Base-by-base conservation (phyloP, 2,329 filamentous ascomycete species). In the Myrmaecium sp. region DNA sequence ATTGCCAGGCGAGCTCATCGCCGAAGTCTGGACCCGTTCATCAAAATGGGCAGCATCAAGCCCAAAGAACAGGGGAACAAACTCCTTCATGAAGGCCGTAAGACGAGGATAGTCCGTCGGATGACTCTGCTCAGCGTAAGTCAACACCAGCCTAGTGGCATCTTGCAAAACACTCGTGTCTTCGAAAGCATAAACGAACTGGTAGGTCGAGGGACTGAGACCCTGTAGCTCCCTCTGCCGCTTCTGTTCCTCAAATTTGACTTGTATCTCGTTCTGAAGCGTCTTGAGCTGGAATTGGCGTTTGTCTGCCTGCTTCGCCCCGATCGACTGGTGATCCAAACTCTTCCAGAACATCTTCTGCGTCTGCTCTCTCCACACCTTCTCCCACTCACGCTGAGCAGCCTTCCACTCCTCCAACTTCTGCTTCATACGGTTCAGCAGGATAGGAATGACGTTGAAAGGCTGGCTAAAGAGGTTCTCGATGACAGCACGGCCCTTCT, bases 381-480 rank as follows among this genome's bases (percentile, higher is more conserved):
- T 94, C 52, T 95, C 84, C 89, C 89, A 98, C 48, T 98, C 91
- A 17, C 89, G 81, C 62, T 80, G 84, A 5, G 82, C 86, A 39
- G 91, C 84, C 36, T 92, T 82, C 89, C 89, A 98, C 43, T 95
- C 84, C 51, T 98, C 89, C 23, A 91, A 75, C 49, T 95, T 94
- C 43, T 91, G 81, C 57, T 95, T 95, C 40, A 98, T 65, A 8
- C 89, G 71, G 27, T 80, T 76, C 33, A 98, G 61, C 15, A 98
- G 68, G 19, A 95, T 73, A 0, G 89, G 89, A 3, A 98, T 72
- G 3, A 95, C 84, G 20, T 74, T 74, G 43, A 79, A 84, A 0
- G 89, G 89, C 29, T 79, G 68, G 21, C 64, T 64, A 47, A 92
- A 91, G 56, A 98, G 73, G 43, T 92, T 77, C 26, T 77, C 74